Evolutionary conservation across 2,329 filamentous ascomycete species (phyloP).

Genomic region (Cladosporium velox): DNA sequence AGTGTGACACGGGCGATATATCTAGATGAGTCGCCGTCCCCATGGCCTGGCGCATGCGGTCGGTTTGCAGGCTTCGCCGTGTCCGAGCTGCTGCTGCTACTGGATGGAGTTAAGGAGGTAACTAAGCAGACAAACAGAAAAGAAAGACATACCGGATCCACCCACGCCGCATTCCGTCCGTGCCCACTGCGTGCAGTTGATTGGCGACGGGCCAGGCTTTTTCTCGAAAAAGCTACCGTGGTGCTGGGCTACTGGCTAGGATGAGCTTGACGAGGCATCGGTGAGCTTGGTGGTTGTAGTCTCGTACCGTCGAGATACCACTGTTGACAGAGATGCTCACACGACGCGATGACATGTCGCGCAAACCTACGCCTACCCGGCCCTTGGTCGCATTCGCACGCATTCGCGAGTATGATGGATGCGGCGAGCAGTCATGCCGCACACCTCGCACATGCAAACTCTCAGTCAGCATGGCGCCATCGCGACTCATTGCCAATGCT

Average conservation of each 20-base stretch:
- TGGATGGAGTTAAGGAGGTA: constrained; percentile 7
- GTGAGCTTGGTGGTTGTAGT: not conserved
- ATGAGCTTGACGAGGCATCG: not conserved
- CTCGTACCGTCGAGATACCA: not conserved
- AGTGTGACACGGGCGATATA: not conserved
- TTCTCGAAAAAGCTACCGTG: not conserved
- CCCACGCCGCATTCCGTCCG: not conserved
- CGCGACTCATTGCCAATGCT: constrained; percentile 7
- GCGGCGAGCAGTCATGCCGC: not conserved
- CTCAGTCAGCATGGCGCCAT: constrained; percentile 11
- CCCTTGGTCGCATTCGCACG: constrained; percentile 1
- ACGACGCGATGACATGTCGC: not conserved
- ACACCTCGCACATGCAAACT: not conserved
- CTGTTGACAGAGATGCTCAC: not conserved
- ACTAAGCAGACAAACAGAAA: not conserved
- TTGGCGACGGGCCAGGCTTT: not conserved
- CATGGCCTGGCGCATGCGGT: not conserved
- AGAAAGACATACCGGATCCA: constrained; percentile 1
- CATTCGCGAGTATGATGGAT: not conserved
- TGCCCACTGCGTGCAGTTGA: not conserved
- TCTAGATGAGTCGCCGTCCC: not conserved
- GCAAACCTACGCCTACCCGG: not conserved
- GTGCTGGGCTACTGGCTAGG: not conserved
- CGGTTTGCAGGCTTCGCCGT: not conserved
- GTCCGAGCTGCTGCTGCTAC: not conserved